Percentiles rank a stretch among this genome's conserved stretches.
These are phyloP conservation scores for Endocarpon pusillum DNA, from an alignment of 495 filamentous ascomycete genomes.

Conservation along the genomic window DNA sequence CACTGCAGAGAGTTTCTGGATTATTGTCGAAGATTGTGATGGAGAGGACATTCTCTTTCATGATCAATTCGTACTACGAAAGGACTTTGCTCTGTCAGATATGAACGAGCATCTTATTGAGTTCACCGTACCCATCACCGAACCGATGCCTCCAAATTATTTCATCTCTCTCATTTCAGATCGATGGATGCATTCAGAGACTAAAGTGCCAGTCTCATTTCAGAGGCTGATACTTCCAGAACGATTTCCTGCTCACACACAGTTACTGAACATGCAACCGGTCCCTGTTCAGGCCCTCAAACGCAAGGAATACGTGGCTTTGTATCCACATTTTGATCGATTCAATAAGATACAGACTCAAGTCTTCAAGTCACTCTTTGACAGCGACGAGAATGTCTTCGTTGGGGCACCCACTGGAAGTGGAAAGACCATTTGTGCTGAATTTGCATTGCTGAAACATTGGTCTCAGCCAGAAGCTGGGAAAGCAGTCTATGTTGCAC, in stretches of 20 bases:
- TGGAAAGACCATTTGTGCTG: slow-evolving; percentile 92
- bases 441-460: slow-evolving; percentile 78
- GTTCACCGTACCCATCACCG: slow-evolving; percentile 88
- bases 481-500: slow-evolving; percentile 84
- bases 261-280: slow-evolving; percentile 75
- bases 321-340: slow-evolving; percentile 72
- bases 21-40: slow-evolving; percentile 91
- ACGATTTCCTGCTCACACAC: slow-evolving; percentile 88
- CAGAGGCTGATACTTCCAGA: slow-evolving; percentile 86
- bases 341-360: slow-evolving; percentile 99
- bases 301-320: slow-evolving; percentile 56
- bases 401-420: slow-evolving; percentile 79
- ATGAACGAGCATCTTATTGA: slow-evolving; percentile 93
- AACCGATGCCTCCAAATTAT: slow-evolving; percentile 97
- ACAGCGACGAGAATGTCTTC: slow-evolving; percentile 83
- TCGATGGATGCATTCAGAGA: slow-evolving; percentile 96
- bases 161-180: slow-evolving; percentile 91
- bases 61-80: slow-evolving; percentile 82
- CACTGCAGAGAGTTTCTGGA: slow-evolving; percentile 82
- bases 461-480: slow-evolving; percentile 58
- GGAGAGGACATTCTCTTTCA: slow-evolving; percentile 93
- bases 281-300: slow-evolving; percentile 79
- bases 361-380: slow-evolving; percentile 82
- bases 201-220: slow-evolving; percentile 83
- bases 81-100: slow-evolving; percentile 62